These are phyloP conservation scores for Dimocarpus longan DNA, from an alignment of 345 rosid species.

Conservation along the genomic window DNA sequence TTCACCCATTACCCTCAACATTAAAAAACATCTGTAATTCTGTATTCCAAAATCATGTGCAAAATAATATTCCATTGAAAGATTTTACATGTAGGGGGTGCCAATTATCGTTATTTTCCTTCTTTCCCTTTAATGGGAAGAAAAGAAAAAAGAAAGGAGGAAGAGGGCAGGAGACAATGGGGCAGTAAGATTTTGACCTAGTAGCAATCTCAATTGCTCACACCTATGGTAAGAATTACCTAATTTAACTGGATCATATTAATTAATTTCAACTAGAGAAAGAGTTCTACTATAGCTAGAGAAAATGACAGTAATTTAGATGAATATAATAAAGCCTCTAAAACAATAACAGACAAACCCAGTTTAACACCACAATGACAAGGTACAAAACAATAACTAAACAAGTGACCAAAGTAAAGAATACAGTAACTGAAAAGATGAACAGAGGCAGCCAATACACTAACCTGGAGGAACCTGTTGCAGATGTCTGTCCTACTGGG, in stretches of 20 bases:
- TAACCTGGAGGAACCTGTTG: slow-evolving; percentile 63
- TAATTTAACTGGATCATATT: background rate
- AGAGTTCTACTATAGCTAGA: background rate
- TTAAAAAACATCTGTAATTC: background rate
- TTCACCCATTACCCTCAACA: background rate
- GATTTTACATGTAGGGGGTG: background rate
- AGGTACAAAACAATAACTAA: background rate
- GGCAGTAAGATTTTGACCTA: no score
- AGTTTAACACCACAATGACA: background rate
- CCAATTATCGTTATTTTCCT: no score
- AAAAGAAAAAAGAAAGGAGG: no score
- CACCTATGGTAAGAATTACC: background rate
- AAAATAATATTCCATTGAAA: no score
- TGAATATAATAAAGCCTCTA: background rate
- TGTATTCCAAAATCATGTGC: background rate
- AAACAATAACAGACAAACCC: background rate
- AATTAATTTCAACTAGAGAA: background rate
- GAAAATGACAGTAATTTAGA: background rate
- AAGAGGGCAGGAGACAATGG: background rate
- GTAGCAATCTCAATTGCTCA: no score
- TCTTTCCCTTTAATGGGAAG: no score
- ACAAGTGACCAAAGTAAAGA: background rate
- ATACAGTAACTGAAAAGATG: background rate
- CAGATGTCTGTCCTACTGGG: slow-evolving; percentile 57
- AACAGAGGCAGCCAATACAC: slow-evolving; percentile 2